Evolutionary conservation across 768 basidiomycete species (phyloP).

Genomic region (Scleroderma bovista): DNA sequence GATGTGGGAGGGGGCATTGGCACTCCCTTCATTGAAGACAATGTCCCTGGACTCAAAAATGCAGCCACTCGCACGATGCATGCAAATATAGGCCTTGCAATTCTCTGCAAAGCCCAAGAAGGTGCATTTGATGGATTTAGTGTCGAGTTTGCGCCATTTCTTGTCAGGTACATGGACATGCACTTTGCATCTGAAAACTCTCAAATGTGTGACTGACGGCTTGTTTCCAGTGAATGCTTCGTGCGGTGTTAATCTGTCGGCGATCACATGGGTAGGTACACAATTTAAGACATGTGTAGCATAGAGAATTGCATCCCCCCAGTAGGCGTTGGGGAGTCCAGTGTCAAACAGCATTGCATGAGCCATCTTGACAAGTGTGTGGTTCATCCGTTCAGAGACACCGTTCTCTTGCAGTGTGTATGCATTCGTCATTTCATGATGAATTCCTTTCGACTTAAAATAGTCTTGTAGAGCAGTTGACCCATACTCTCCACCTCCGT

Average conservation of each 20-base stretch:
- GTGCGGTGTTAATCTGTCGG: slow-evolving; percentile 15
- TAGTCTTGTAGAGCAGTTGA: slow-evolving; percentile 18
- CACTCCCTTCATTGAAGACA: neutral
- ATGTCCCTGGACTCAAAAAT: neutral
- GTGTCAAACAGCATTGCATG: neutral
- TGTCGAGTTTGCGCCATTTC: neutral
- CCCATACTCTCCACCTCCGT: slow-evolving; percentile 25
- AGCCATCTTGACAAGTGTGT: neutral
- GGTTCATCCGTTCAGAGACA: slow-evolving; percentile 1
- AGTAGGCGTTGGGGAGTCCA: neutral
- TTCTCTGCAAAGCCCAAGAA: neutral
- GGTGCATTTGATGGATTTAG: neutral
- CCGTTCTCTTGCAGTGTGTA: slow-evolving; percentile 4
- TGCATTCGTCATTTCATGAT: slow-evolving; percentile 2
- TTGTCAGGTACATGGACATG: slow-evolving; percentile 22
- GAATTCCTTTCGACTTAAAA: slow-evolving; percentile 6
- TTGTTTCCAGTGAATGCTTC: slow-evolving; percentile 14
- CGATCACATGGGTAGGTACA: neutral
- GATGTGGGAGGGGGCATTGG: neutral
- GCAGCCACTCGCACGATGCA: neutral
- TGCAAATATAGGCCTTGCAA: neutral
- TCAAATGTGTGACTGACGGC: slow-evolving; percentile 15
- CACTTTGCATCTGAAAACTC: slow-evolving; percentile 20
- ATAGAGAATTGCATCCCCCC: slow-evolving; percentile 3
- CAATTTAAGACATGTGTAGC: neutral